A percentile compares a stretch with the other conserved stretches of the same genome.
phyloP scores from a whole-genome alignment of 2,329 filamentous ascomycete genomes.

The Acrocalymma vagum region DNA sequence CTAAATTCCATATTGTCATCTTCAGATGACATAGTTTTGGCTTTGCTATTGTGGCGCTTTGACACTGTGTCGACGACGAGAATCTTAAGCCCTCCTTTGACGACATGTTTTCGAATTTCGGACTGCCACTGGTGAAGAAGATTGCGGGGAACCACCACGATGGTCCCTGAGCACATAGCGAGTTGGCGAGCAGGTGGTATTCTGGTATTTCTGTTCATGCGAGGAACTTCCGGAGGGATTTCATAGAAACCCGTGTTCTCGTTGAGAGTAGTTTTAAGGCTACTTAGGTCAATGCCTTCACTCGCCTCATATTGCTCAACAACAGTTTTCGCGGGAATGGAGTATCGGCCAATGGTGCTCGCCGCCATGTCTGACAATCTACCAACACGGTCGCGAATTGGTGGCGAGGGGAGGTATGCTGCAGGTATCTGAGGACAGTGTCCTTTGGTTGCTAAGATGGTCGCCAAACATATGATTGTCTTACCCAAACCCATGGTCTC shows the following conservation, averaged over 20 bases:
- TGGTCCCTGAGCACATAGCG: slow-evolving; percentile 71
- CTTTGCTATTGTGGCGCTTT: slow-evolving; percentile 29
- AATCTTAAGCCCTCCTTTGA: slow-evolving; percentile 65
- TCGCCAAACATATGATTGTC: slow-evolving; percentile 80
- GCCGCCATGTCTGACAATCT: slow-evolving; percentile 81
- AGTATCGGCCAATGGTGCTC: slow-evolving; percentile 70
- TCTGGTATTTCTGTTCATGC: slow-evolving; percentile 52
- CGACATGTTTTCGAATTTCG: slow-evolving; percentile 82
- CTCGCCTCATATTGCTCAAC: slow-evolving; percentile 62
- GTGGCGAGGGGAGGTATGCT: slow-evolving; percentile 59
- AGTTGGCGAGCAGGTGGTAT: slow-evolving; percentile 59
- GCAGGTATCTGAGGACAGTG: slow-evolving; percentile 73
- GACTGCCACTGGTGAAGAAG: slow-evolving; percentile 83
- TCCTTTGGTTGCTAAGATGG: slow-evolving; percentile 77
- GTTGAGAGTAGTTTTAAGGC: slow-evolving; percentile 34
- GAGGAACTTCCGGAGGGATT: slow-evolving; percentile 48
- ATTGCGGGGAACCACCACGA: slow-evolving; percentile 85
- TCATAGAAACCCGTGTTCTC: slow-evolving; percentile 50
- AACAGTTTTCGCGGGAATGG: slow-evolving; percentile 74
- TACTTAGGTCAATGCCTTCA: slow-evolving; percentile 56
- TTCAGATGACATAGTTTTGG: slow-evolving; percentile 11
- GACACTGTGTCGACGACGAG: slow-evolving; percentile 63
- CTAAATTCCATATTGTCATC: slow-evolving; percentile 40
- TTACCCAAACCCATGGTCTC: slow-evolving; percentile 85
- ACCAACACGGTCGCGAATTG: slow-evolving; percentile 60